These are phyloP conservation scores for Penicillium crustosum DNA, from an alignment of 2,329 filamentous ascomycete genomes.

Conservation along the genomic window DNA sequence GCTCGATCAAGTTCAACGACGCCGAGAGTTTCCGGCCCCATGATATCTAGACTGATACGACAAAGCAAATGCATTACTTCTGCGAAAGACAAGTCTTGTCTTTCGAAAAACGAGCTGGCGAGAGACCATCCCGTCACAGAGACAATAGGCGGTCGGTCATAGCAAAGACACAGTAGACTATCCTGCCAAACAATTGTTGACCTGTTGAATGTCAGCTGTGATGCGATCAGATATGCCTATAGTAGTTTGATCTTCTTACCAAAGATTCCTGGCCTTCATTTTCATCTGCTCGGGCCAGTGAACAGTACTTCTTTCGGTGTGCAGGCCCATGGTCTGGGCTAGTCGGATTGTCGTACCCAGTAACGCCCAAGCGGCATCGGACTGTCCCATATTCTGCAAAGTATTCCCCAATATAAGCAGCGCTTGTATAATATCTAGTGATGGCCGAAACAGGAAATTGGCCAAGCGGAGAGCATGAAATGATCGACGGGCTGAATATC, in stretches of 20 bases:
- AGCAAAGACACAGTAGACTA: constrained; percentile 36
- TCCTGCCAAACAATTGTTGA: constrained; percentile 39
- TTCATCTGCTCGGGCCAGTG: constrained; percentile 28
- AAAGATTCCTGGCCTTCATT: constrained; percentile 26
- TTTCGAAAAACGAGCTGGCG: not conserved
- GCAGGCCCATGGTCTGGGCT: constrained; percentile 36
- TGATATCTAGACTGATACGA: constrained; percentile 30
- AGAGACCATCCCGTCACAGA: constrained; percentile 27
- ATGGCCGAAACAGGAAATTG: constrained; percentile 58
- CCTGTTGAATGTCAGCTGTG: constrained; percentile 18
- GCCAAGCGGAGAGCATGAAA: constrained; percentile 57
- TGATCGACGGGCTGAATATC: constrained; percentile 26
- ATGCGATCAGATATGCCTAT: not conserved
- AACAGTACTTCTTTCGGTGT: constrained; percentile 38
- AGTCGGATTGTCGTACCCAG: constrained; percentile 34
- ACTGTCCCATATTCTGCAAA: constrained; percentile 34
- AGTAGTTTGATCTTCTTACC: constrained; percentile 16
- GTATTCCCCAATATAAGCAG: constrained; percentile 57
- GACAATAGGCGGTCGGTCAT: constrained; percentile 35
- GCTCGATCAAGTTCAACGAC: constrained; percentile 12
- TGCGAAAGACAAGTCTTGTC: constrained; percentile 19
- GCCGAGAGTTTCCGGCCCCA: constrained; percentile 46
- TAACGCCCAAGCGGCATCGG: constrained; percentile 34
- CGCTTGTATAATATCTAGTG: constrained; percentile 56
- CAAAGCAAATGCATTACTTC: constrained; percentile 33